phyloP scores from a whole-genome alignment of 306 rosid genomes.

The Vigna nakashimae region DNA sequence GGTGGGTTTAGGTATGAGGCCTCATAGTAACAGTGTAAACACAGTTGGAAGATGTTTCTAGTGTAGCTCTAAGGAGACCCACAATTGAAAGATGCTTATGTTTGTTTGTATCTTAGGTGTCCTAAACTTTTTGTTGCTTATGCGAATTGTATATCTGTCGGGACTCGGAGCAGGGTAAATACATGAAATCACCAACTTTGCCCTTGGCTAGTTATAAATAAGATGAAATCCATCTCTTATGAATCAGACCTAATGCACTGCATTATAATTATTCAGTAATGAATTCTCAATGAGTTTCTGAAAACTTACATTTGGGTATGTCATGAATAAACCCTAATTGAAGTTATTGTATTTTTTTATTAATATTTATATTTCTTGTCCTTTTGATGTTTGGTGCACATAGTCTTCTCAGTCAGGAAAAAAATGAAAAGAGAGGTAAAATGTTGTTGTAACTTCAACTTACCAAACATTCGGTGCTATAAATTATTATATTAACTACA shows the following conservation, averaged over 20 bases:
- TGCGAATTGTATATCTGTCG: constrained; percentile 23
- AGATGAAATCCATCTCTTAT: not conserved
- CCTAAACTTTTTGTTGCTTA: constrained; percentile 43
- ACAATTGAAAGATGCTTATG: constrained; percentile 13
- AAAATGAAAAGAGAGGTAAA: not conserved
- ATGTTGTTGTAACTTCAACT: not conserved
- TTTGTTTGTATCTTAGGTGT: constrained; percentile 29
- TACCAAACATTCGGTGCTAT: not conserved
- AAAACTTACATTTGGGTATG: not conserved
- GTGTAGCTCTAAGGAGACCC: constrained; percentile 3
- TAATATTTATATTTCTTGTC: not conserved
- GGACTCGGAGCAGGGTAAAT: constrained; percentile 11
- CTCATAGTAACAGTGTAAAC: not conserved
- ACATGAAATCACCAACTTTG: not conserved
- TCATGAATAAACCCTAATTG: not conserved
- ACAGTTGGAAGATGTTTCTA: constrained; percentile 10
- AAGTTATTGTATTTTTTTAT: not conserved
- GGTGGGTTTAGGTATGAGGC: not conserved
- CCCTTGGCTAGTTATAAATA: not conserved
- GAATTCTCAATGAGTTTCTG: not conserved
- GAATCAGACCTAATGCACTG: not conserved
- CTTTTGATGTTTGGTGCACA: not conserved
- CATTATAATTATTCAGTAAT: constrained; percentile 44
- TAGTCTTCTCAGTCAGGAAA: not conserved
- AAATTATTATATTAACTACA: constrained; percentile 2